Evolutionary conservation across 495 filamentous ascomycete species (phyloP), one percentile per base, ranked within the genome.

Genomic region (Trichoderma orchidacearum): DNA sequence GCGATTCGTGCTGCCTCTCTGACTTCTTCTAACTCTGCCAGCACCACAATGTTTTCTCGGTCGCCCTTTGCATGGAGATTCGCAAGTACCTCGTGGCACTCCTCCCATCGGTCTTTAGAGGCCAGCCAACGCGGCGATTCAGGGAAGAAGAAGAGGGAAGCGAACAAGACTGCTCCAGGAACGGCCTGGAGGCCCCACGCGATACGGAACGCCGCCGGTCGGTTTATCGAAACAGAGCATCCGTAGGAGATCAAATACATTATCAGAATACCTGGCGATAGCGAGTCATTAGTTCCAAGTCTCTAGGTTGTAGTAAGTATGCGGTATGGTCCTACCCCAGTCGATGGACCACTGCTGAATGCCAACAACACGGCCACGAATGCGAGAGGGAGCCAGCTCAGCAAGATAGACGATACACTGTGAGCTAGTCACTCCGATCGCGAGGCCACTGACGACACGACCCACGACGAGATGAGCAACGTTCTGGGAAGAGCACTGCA

Each of bases 391-490:
- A 5, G 87, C 80, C 55, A 91, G 78, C 66, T 93, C 88, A 31
- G 87, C 79, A 56, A 87, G 83, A 61, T 91, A 92, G 23, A 90
- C 82, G 5, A 88, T 88, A 30, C 87, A 85, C 50, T 88, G 73
- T 13, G 85, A 80, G 3, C 85, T 87, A 11, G 81, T 81, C 51
- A 89, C 85, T 57, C 88, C 88, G 55, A 89, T 81, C 54, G 82
- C 85, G 41, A 91, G 59, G 48, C 88, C 88, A 56, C 80, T 76
- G 34, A 91, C 72, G 38, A 87, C 78, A 60, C 88, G 81, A 5
- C 87, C 87, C 56, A 70, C 77, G 8, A 85, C 77, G n/a, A 91
- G 75, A 70, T 85, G 80, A 21, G 72, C 74, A 41, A 87, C 71
- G 53, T 80, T 80, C 54, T 79, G 71, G 1, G 80, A 68, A 6